Percentiles rank a stretch among this genome's conserved stretches.
phyloP scores from a whole-genome alignment of 2,329 filamentous ascomycete species.

The Botrytis medusae region DNA sequence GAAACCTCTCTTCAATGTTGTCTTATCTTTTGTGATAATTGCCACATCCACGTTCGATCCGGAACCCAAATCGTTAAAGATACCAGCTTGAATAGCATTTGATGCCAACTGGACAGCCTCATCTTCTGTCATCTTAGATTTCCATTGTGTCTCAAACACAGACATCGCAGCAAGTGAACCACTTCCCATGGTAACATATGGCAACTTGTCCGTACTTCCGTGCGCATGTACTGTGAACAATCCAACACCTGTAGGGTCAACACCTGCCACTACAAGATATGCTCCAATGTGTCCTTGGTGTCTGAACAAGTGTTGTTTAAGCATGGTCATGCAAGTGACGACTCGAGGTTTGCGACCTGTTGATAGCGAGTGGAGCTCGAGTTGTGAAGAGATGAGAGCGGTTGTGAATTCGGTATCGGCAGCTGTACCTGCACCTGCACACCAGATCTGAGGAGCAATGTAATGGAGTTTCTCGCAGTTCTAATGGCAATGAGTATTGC shows the following conservation, averaged over 20 bases:
- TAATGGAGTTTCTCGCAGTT: conserved; percentile 99
- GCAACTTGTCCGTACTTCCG: conserved; percentile 96
- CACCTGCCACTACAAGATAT: conserved; percentile 94
- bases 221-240: conserved; percentile 99
- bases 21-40: conserved; percentile 94
- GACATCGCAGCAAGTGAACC: conserved; percentile 96
- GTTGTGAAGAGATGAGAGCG: conserved; percentile 95
- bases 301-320: conserved; percentile 98
- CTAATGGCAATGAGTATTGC: conserved; percentile 43
- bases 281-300: conserved; percentile 98
- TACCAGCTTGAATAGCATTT: conserved; percentile 91
- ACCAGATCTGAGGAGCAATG: conserved; percentile 98
- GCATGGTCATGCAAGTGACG: conserved; percentile 98
- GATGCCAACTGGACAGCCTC: conserved; percentile 80
- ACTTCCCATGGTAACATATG: conserved; percentile 98
- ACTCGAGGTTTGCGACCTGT: conserved; percentile 96
- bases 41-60: conserved; percentile 97
- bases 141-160: conserved; percentile 96
- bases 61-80: conserved; percentile 97
- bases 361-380: conserved; percentile 94
- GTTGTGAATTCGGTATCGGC: conserved; percentile 99
- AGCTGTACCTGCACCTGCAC: conserved; percentile 93
- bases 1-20: conserved; percentile 87
- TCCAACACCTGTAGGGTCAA: conserved; percentile 91
- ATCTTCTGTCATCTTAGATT: conserved; percentile 70